These are phyloP conservation scores for Fusarium vanettenii DNA, from an alignment of 2,329 filamentous ascomycete species.

Conservation along the genomic window DNA sequence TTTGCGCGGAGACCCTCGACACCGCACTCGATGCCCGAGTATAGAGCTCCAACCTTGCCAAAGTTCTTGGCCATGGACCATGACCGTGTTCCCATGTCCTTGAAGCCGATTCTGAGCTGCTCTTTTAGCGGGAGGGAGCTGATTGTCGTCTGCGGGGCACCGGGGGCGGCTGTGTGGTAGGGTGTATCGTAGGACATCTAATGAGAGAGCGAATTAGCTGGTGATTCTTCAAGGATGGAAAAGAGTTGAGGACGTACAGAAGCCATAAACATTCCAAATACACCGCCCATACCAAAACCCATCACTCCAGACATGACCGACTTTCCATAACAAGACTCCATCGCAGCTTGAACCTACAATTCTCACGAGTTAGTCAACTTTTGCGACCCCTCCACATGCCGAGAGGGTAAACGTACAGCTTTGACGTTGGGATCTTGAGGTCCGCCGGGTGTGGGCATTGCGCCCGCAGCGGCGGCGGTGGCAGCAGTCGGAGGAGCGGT, in stretches of 20 bases:
- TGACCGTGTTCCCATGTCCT: conserved; percentile 91
- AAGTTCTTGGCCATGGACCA: conserved; percentile 93
- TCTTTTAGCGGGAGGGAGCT: conserved; percentile 81
- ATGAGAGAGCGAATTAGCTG: conserved; percentile 26
- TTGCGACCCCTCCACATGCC: background rate
- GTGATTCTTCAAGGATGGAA: background rate
- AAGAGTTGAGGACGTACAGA: conserved; percentile 71
- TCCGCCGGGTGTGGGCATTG: conserved; percentile 43
- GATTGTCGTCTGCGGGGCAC: conserved; percentile 55
- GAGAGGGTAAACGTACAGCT: conserved; percentile 50
- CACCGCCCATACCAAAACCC: conserved; percentile 92
- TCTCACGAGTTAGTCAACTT: conserved; percentile 5
- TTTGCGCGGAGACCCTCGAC: conserved; percentile 93
- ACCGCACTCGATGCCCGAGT: conserved; percentile 92
- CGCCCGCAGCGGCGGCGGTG: conserved; percentile 32
- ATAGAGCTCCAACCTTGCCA: conserved; percentile 90
- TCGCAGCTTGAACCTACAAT: conserved; percentile 79
- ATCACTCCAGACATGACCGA: conserved; percentile 90
- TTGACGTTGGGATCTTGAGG: conserved; percentile 65
- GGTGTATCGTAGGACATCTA: conserved; percentile 99
- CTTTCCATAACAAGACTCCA: conserved; percentile 94
- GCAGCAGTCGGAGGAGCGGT: conserved; percentile 33
- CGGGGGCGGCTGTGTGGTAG: conserved; percentile 66
- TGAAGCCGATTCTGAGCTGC: conserved; percentile 87
- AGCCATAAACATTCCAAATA: conserved; percentile 98